Conservation (phyloP, 2,329 filamentous ascomycete genomes). For the Colletotrichum tanaceti region DNA sequence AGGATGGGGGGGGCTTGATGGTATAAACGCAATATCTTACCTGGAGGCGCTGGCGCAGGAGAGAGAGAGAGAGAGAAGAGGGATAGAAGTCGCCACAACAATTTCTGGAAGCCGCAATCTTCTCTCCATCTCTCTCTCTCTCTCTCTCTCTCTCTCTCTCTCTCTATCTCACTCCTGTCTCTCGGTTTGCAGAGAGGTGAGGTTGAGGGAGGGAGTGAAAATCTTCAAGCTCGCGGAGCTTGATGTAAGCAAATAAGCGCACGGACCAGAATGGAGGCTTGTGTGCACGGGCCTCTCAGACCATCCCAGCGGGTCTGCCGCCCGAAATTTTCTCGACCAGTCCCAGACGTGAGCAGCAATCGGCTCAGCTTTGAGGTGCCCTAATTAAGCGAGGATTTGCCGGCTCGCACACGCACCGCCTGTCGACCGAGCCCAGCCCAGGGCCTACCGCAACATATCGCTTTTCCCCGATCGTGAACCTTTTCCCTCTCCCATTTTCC, state of each 20-base stretch:
- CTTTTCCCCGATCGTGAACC: constrained; percentile 37
- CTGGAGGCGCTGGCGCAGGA: constrained; percentile 17
- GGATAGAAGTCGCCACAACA: neutral
- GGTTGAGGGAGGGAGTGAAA: constrained; percentile 28
- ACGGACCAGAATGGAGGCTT: constrained; percentile 24
- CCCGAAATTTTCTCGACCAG: constrained; percentile 27
- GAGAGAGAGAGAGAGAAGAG: too few relatives aligned
- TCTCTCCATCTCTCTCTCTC: too few relatives aligned
- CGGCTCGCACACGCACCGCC: constrained; percentile 54
- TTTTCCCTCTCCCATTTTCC: constrained; percentile 26
- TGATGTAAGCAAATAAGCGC: constrained; percentile 33
- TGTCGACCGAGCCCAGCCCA: constrained; percentile 17
- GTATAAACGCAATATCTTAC: constrained; percentile 49
- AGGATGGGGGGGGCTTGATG: constrained; percentile 38
- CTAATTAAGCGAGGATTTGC: constrained; percentile 61
- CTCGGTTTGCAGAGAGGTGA: constrained; percentile 12
- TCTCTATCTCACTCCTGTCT: neutral
- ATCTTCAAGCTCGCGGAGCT: constrained; percentile 29
- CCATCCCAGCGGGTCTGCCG: constrained; percentile 1
- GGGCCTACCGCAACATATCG: constrained; percentile 25
- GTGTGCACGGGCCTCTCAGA: neutral
- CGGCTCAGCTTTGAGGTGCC: constrained; percentile 45
- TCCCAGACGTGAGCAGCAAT: neutral
- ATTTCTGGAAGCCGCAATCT: constrained; percentile 8
- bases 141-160: too few relatives aligned